Conservation (phyloP, 306 rosid genomes). For the Pachyrhizus erosus region DNA sequence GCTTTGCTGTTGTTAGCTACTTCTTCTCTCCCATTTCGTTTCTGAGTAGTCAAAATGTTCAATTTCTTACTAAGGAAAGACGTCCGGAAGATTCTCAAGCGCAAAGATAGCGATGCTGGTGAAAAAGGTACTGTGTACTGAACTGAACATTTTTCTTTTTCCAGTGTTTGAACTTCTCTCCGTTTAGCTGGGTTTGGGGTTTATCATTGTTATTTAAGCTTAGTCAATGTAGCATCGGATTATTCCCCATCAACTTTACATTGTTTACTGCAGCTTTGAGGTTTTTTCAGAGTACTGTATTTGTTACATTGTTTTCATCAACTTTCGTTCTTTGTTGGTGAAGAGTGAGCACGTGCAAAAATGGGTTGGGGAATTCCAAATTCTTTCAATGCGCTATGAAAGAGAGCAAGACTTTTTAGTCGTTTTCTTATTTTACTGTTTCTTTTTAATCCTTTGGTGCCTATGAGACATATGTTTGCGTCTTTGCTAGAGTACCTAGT, state of each 20-base stretch:
- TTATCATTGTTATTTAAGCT: neutral
- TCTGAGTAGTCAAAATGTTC: constrained; percentile 57
- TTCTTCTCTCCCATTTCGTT: constrained; percentile 20
- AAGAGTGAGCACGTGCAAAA: neutral
- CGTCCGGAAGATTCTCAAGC: constrained; percentile 81
- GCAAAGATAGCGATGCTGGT: constrained; percentile 91
- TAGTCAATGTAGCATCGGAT: constrained; percentile 12
- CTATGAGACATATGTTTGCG: neutral
- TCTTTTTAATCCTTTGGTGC: neutral
- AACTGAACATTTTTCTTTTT: too few relatives aligned
- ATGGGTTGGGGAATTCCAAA: neutral
- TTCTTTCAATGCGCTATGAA: neutral
- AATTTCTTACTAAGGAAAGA: constrained; percentile 66
- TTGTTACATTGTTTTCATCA: neutral
- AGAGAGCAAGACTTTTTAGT: neutral
- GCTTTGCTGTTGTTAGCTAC: neutral
- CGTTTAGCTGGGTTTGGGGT: neutral
- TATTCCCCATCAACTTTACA: neutral
- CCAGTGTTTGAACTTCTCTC: neutral
- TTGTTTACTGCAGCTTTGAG: neutral
- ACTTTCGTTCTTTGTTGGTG: neutral
- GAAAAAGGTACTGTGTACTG: too few relatives aligned
- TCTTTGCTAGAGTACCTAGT: neutral
- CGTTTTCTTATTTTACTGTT: neutral
- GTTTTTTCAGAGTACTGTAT: neutral